Base-by-base conservation (phyloP, 768 basidiomycete genomes). In the Chalciporus sphaerocephalus region DNA sequence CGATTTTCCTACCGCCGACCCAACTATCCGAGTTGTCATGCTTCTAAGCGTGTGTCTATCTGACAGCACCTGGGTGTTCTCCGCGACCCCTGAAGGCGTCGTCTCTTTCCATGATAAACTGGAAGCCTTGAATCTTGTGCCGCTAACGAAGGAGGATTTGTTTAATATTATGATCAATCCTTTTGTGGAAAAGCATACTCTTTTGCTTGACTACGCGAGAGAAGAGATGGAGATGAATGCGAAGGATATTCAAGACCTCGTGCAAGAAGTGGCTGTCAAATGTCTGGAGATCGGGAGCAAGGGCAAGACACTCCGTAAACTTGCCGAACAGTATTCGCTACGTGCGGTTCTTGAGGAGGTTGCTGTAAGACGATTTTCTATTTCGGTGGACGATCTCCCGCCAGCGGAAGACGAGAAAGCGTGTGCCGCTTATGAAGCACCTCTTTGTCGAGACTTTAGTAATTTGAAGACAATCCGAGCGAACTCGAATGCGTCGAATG, bases 1-100 rank as follows among this genome's bases (percentile, higher is more conserved):
- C 37, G 87, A 89, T 57, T 88, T 85, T 59, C 81, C 83, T 17
- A 79, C 76, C 34, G 54, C 70, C 6, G 76, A 86, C 56, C 72
- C 74, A 17, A 70, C 70, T 38, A 83, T 81, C 51, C 82, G 86
- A 33, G 73, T 82, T 17, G 85, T 85, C 43, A 80, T 93, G 66
- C 73, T 91, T n/a, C 71, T 88, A 45, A 77, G 79, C 13, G 70
- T 83, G 16, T 87, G 84, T 63, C 69, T 81, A 25, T 58, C 64
- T 37, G 63, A 64, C 46, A 48, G 47, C 52, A 39, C 52, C 28
- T 41, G 56, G 50, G 41, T 46, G 17, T 62, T 63, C 32, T 64
- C 64, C 43, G 61, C 59, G 16, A 51, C 64, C 11, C 49, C 57
- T 36, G 54, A 56, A 38, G 56, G 51, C 16, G 11, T 65, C 33